Evolutionary conservation across 371 early-diverging fungal genomes (phyloP), one percentile per base, ranked within the genome.

Genomic region (Mucor piriformis): DNA sequence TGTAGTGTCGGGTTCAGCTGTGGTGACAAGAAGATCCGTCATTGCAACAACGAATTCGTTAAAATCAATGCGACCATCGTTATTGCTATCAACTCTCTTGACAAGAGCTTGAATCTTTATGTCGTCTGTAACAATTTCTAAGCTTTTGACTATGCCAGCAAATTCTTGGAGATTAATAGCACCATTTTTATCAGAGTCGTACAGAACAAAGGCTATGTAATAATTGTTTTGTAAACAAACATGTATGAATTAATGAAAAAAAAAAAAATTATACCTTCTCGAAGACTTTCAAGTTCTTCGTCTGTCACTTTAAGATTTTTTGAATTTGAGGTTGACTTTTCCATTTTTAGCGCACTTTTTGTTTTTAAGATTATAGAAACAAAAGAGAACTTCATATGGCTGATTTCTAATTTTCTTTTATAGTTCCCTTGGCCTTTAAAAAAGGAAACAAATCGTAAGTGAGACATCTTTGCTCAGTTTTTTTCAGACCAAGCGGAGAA

Each of bases 1-100:
- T 13, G 24, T 21, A 10, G 25, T 32, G 15, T 29, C 56, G 3
- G 54, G 61, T 33, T 61, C 55, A 24, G 38, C 38, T 12, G 42
- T 53, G 16, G 23, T 32, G 13, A 27, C 49, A 6, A 46, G 16
- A 50, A 63, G 40, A 54, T 53, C n/a, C 12, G 60, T 62, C 80
- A 93, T 90, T 38, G 91, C 76, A 25, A 67, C 73, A 6, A 90
- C 73, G 73, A 93, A 93, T 58, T 90, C 91, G 32, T 89, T 78
- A 59, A 92, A 83, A 66, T 81, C 81, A 35, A 89, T 78, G 7
- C 67, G 71, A 29, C 79, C 76, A 37, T 72, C 71, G 6, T 72
- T 72, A n/a, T 73, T 80, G 6, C 50, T 58, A n/a, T 67, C 63
- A 1, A 54, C 43, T 35, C 48, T 38, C 8, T 54, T 23, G 10